A percentile compares a stretch with the other conserved stretches of the same genome.
Conservation (phyloP, 768 basidiomycete species). For the Panaeolus papilionaceus region DNA sequence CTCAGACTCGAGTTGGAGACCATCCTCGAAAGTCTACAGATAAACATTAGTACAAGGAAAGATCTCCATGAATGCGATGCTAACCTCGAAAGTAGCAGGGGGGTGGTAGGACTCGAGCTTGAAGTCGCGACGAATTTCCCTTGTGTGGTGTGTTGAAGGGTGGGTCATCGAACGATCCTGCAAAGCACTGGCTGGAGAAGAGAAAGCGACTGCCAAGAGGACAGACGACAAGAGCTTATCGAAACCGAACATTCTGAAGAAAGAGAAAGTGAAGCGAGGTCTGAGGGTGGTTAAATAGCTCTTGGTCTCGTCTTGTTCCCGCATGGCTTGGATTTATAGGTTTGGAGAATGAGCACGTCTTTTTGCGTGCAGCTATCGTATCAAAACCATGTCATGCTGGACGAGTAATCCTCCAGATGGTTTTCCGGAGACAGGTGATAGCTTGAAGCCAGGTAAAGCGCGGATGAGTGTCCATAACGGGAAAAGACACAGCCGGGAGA, state of each 20-base stretch:
- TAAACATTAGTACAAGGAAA: not conserved
- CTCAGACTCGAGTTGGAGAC: conserved; percentile 28
- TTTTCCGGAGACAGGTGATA: not conserved
- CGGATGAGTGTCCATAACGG: not conserved
- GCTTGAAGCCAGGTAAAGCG: not conserved
- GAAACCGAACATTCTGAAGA: conserved; percentile 28
- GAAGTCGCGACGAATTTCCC: conserved; percentile 33
- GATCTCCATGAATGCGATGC: not conserved
- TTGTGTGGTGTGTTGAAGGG: conserved; percentile 31
- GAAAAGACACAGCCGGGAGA: not conserved
- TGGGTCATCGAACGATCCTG: conserved; percentile 17
- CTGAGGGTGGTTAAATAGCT: not conserved
- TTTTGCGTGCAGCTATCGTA: not conserved
- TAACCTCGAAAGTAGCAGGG: conserved; percentile 32
- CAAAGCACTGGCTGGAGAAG: conserved; percentile 23
- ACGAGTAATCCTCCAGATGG: not conserved
- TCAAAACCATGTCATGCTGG: not conserved
- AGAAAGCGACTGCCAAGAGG: conserved; percentile 31
- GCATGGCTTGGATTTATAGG: not conserved
- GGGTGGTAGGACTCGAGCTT: conserved; percentile 34
- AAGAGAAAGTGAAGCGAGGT: not conserved
- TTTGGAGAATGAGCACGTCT: conserved; percentile 5
- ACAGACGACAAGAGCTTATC: conserved; percentile 34
- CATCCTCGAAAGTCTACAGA: conserved; percentile 35
- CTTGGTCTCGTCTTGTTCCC: not conserved